Evolutionary conservation across 1,139 yeast species (phyloP).

Genomic region (Yamadazyma atmosphaerica): DNA sequence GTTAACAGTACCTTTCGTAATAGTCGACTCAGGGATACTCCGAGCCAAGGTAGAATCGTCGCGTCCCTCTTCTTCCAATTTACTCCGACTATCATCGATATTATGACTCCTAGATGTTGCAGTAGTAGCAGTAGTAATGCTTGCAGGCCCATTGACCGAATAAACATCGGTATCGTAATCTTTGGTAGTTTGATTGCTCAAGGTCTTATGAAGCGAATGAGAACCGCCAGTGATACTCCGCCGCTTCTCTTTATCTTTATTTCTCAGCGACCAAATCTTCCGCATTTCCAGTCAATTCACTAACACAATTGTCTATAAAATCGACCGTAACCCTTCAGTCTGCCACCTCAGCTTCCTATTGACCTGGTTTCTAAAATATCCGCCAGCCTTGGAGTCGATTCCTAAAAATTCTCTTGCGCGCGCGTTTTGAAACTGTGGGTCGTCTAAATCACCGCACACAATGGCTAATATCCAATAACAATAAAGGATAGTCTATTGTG

Average conservation of each 20-base stretch:
- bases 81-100: too few relatives aligned
- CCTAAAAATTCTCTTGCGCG: conserved; percentile 1
- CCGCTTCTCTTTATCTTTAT: conserved; percentile 18
- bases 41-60: background rate
- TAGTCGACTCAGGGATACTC: background rate
- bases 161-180: conserved; percentile 1
- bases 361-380: too few relatives aligned
- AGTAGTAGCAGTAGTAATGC: background rate
- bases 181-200: conserved; percentile 7
- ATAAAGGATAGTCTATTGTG: background rate
- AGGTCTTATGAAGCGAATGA: conserved; percentile 6
- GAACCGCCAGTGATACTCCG: conserved; percentile 11
- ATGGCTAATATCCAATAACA: background rate
- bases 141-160: background rate
- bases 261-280: conserved; percentile 19
- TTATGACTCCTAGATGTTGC: too few relatives aligned
- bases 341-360: background rate
- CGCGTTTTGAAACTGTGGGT: conserved; percentile 1
- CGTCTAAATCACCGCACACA: conserved; percentile 1
- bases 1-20: background rate
- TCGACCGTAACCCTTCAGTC: too few relatives aligned
- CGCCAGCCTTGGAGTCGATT: too few relatives aligned
- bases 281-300: conserved; percentile 15
- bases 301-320: too few relatives aligned
- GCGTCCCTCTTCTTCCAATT: background rate